phyloP scores from a whole-genome alignment of 352 stramenopile genomes.

The Thalassiosira mediterranea region DNA sequence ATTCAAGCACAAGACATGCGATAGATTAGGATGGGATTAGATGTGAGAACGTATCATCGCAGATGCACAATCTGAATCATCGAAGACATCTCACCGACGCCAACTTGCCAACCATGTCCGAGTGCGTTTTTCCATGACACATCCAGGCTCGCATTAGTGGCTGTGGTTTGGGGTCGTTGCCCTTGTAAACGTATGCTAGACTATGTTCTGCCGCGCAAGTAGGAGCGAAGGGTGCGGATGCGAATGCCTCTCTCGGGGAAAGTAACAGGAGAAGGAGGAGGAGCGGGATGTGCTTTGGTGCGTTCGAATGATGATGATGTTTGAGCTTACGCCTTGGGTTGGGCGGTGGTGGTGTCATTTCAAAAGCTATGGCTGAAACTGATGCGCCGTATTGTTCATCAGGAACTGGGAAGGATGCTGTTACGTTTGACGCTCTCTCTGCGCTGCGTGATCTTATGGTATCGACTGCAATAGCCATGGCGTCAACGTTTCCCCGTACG shows the following conservation, averaged over 20 bases:
- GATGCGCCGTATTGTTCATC: neutral
- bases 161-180: constrained; percentile 28
- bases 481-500: too few relatives aligned
- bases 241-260: constrained; percentile 6
- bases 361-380: neutral
- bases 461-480: too few relatives aligned
- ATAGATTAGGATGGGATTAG: neutral
- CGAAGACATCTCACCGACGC: constrained; percentile 50
- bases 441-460: too few relatives aligned
- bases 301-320: constrained; percentile 1
- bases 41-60: neutral
- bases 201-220: constrained; percentile 16
- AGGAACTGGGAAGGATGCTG: neutral
- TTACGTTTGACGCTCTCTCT: neutral
- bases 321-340: constrained; percentile 6
- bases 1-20: constrained; percentile 9
- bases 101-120: constrained; percentile 60
- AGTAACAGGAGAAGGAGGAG: constrained; percentile 10
- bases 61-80: too few relatives aligned
- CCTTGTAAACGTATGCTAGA: constrained; percentile 38
- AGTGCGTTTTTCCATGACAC: constrained; percentile 53
- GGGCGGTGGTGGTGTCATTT: constrained; percentile 21
- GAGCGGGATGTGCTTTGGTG: constrained; percentile 1
- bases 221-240: constrained; percentile 12
- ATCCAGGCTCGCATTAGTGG: constrained; percentile 53